Base-by-base conservation (phyloP, 2,329 filamentous ascomycete genomes). In the Hypoxylon rubiginosum region DNA sequence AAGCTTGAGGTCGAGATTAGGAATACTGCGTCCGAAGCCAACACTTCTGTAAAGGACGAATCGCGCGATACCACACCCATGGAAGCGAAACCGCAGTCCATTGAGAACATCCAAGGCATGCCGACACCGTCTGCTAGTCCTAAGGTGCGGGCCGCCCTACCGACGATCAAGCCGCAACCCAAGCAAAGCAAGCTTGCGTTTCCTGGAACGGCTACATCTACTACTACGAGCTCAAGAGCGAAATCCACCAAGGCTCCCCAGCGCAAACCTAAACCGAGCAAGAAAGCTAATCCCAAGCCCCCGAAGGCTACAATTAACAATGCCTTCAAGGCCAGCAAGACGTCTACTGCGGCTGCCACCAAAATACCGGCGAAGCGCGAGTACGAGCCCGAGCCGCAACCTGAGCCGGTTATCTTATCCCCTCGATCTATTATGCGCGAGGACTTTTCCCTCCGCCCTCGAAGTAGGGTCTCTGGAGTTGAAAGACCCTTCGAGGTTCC, bases 51-150 rank as follows among this genome's bases (percentile, higher is more conserved):
- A 58, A 70, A 76, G 72, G 50, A 55, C 5, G 72, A 71, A 45
- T 73, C 74, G 52, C 71, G 73, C 70, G 68, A 68, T 43, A 45
- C n/a, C 28, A 67, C 73, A 9, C 69, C 71, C 17, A 11, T 66
- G 17, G 76, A 79, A 21, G 73, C 75, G 66, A 81, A 79, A 64
- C 72, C 76, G n/a, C 80, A 80, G 70, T 77, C 79, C 26, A 77
- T 81, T 30, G 78, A 83, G 51, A 80, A 82, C 26, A 74, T 79
- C 17, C 80, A 84, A 67, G 82, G 83, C 52, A 88, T 90, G 36
- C 85, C 83, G 2, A 90, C 88, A 1, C 88, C 88, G 6, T 82
- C 79, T 52, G 82, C 87, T 19, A 90, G 86, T 72, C 88, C 88
- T 45, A 84, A 81, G 70, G 78, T 82, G 24, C 79, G 79, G 21